Percentiles rank a stretch among this genome's conserved stretches.
phyloP scores from a whole-genome alignment of 257 asterid species.

The Jaltomata sinuosa region DNA sequence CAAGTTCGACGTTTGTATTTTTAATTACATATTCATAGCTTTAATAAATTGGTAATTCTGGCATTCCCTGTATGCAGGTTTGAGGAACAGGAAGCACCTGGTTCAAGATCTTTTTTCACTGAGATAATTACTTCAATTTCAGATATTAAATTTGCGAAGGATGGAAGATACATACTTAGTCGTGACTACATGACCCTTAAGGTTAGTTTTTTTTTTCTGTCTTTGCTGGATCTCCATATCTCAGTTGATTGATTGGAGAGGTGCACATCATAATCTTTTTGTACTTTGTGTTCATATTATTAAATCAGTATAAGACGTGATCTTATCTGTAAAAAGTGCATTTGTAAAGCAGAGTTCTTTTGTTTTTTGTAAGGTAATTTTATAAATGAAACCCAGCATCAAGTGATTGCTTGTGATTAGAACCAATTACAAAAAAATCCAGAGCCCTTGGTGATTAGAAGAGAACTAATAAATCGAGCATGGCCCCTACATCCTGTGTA shows the following conservation, averaged over 20 bases:
- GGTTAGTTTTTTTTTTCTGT: conserved; percentile 22
- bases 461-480: neutral
- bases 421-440: neutral
- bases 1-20: neutral
- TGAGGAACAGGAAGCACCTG: conserved; percentile 86
- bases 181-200: conserved; percentile 93
- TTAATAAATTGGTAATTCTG: neutral
- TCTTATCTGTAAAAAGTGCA: neutral
- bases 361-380: neutral
- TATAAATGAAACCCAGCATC: neutral
- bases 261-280: neutral
- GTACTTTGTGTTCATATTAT: neutral
- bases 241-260: neutral
- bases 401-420: neutral
- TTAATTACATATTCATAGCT: neutral
- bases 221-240: neutral
- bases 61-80: conserved; percentile 33
- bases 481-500: neutral
- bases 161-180: conserved; percentile 71
- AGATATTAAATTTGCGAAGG: conserved; percentile 75
- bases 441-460: neutral
- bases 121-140: conserved; percentile 85
- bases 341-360: neutral
- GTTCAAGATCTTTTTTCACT: conserved; percentile 80
- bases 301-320: neutral